Base-by-base conservation (phyloP, 2,329 filamentous ascomycete genomes). In the Fusarium redolens region DNA sequence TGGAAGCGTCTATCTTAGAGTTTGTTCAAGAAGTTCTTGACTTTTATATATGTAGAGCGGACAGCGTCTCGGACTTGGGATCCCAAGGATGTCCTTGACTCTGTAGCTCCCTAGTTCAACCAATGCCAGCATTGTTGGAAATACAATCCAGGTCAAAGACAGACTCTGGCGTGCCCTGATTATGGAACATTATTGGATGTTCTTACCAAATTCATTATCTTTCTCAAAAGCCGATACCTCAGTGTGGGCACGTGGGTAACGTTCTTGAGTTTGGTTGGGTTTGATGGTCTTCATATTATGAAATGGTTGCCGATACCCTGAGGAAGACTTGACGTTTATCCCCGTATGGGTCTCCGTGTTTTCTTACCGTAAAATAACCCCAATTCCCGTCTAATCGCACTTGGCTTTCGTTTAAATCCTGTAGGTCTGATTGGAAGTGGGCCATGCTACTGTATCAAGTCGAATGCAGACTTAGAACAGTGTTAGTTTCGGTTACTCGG, bases 1-100 rank as follows among this genome's bases (percentile, higher is more conserved):
- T 8, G 1, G 8, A 7, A 15, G 15, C 1, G 0, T 18, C 4
- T 22, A 3, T 6, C 3, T 4, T 6, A 5, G 1, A 28, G 25
- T 3, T 10, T 10, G 2, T 5, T 18, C 6, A 20, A 18, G 33
- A 13, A 14, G 1, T 7, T 22, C 2, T 51, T 10, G 0, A 25
- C 43, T 51, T 59, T 40, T 51, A n/a, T 37, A 58, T 5, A 17
- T 11, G 11, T 28, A 22, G 20, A 37, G 6, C 30, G n/a, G 33
- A 33, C 17, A 38, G 17, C 25, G 0, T 14, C 33, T 52, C 22
- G 25, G 22, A 28, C 25, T 50, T 35, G 13, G 15, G 11, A 15
- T 14, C 13, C 33, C 10, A 52, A 17, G 6, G 18, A 37, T 20
- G 7, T 28, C 3, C 25, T 25, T 5, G 25, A 25, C 25, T 25